Base-by-base conservation (phyloP, 2,329 filamentous ascomycete genomes). In the Alternaria postmessia region DNA sequence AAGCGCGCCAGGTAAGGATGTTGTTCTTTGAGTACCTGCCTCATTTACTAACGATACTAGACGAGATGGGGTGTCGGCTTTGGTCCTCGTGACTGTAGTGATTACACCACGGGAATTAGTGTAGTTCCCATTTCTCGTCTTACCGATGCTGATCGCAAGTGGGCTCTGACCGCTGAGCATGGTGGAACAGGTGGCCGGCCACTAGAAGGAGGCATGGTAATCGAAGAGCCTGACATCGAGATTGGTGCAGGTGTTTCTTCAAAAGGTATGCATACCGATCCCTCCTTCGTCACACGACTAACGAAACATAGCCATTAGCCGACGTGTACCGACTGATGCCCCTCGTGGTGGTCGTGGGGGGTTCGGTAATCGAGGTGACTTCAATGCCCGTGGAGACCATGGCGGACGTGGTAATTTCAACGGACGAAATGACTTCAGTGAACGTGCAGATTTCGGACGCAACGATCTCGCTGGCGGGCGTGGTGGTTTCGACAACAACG, bases 51-150 rank as follows among this genome's bases (percentile, higher is more conserved):
- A 75, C 55, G 7, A n/a, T 44, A 68, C 68, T 72, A 95, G 89
- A 98, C 94, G 41, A 89, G 95, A 66, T 99, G 95, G 95, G 95
- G 95, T 67, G 95, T 99, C 49, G 95, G 95, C 16, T 99, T 97
- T 74, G 95, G 95, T 3, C 95, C 95, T 46, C 89, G 95, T 73
- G 95, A 99, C 78, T 99, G 95, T 83, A 97, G 93, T 77, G 94
- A 99, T 80, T 99, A 99, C 79, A 86, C 89, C 67, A 95, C 90
- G 11, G 95, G 95, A 51, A 86, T 98, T 78, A 98, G 94, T 77
- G 83, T 97, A 55, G 98, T 99, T 65, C 95, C 95, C 1, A 95
- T 99, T 66, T 87, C 90, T 70, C 91, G 94, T 71, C 87, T 99
- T 57, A 99, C 95, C 2, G 95, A 99, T 69, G 95, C 95, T 26